These are phyloP conservation scores for Lactarius sanguifluus DNA, from an alignment of 768 basidiomycete species.

Conservation along the genomic window DNA sequence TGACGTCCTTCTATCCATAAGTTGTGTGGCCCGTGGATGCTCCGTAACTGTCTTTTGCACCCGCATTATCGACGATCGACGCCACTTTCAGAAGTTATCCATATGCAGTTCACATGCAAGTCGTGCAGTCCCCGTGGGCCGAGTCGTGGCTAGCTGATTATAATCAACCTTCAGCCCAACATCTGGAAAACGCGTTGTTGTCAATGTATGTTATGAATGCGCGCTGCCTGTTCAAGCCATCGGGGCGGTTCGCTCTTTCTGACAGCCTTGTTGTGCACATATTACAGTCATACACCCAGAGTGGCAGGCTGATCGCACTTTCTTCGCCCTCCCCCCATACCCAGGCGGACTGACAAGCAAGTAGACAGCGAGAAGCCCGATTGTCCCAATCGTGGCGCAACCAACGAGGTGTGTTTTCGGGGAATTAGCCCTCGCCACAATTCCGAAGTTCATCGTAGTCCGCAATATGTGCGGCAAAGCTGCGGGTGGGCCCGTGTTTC, in stretches of 20 bases:
- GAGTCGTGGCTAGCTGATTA: constrained; percentile 17
- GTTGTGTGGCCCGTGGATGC: neutral
- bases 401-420: constrained; percentile 14
- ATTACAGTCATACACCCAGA: neutral
- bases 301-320: constrained; percentile 10
- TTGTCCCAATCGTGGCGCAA: constrained; percentile 13
- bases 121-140: constrained; percentile 8
- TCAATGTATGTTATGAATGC: constrained; percentile 4
- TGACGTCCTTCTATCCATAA: constrained; percentile 2
- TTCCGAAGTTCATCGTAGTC: constrained; percentile 11
- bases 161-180: constrained; percentile 18
- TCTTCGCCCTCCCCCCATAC: neutral
- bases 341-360: neutral
- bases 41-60: neutral
- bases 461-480: constrained; percentile 18
- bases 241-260: constrained; percentile 1
- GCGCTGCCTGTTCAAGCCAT: neutral
- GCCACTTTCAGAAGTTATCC: constrained; percentile 10
- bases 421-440: constrained; percentile 11
- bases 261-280: constrained; percentile 15
- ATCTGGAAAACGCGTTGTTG: constrained; percentile 20
- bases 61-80: constrained; percentile 25
- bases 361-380: neutral
- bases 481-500: constrained; percentile 24
- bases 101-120: neutral